Base-by-base conservation (phyloP, 179 eudicot species). In the Camellia oleifera region DNA sequence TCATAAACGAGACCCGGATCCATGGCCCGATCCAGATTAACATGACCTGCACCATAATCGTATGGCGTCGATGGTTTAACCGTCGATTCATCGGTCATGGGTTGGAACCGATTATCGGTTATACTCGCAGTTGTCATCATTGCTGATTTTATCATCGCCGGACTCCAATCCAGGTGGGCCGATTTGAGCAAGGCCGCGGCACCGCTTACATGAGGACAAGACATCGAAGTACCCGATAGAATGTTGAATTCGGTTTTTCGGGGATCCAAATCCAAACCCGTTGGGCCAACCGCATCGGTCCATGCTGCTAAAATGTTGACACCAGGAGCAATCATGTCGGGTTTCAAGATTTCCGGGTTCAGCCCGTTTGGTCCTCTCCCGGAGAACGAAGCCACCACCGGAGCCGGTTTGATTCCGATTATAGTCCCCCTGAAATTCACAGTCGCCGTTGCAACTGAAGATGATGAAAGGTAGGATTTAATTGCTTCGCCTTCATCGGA, bases 1-100 rank as follows among this genome's bases (percentile, higher is more conserved):
- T 97, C 99, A 66, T 94, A 97, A 0, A 97, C 98, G 9, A 97
- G 86, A 4, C 99, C 99, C 0, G 99, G 99, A 72, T 97, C 98
- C 95, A 97, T 81, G 0, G 99, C 99, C 1, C 61, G 85, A 26
- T 89, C 97, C 15, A 97, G 85, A 68, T 91, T 94, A 83, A 97
- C 70, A 74, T 92, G 98, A n/a, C 99, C 99, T 0, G 97, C 85
- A 0, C 99, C 99, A 8, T 73, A 91, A 82, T 94, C 98, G 48
- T 94, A 97, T 0, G 98, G 84, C 0, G 89, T 90, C 1, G 97
- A 88, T 0, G 90, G 82, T 57, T 94, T 97, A 11, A 94, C 94
- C 0, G 87, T 79, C 4, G 98, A 83, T 58, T 97, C 99, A 48
- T 97, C 99, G 0, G 79, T 82, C 97, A 97, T 88, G 1, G 87